These are phyloP conservation scores for Lasiosphaeriaceae sp. DNA, from an alignment of 495 filamentous ascomycete species.

Conservation along the genomic window DNA sequence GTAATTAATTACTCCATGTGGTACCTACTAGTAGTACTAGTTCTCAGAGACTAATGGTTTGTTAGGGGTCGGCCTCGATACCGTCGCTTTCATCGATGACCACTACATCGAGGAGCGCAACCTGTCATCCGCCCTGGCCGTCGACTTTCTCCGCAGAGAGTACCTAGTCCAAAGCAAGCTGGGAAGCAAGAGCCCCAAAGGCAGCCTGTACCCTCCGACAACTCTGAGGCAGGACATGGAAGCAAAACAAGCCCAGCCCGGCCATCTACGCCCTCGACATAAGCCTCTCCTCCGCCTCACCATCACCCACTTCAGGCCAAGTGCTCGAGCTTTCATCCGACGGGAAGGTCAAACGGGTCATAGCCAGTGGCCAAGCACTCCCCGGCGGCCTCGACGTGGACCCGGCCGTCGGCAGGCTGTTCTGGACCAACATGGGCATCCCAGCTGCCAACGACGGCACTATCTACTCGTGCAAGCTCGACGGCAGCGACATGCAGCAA, in stretches of 20 bases:
- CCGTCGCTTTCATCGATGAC: conserved; percentile 38
- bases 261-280: too few relatives aligned
- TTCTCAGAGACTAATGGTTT: background rate
- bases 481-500: conserved; percentile 37
- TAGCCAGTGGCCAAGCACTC: conserved; percentile 19
- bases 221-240: too few relatives aligned
- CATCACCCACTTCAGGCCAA: conserved; percentile 1
- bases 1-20: too few relatives aligned
- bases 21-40: too few relatives aligned
- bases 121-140: conserved; percentile 23
- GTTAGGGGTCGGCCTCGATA: conserved; percentile 45
- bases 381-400: conserved; percentile 49
- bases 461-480: conserved; percentile 26
- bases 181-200: conserved; percentile 21
- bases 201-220: conserved; percentile 20
- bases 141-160: conserved; percentile 34
- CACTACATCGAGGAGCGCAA: conserved; percentile 41
- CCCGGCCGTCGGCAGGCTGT: conserved; percentile 31
- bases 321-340: conserved; percentile 5
- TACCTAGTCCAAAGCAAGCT: conserved; percentile 41
- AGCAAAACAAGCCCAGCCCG: too few relatives aligned
- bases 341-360: conserved; percentile 17
- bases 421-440: conserved; percentile 48
- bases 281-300: conserved; percentile 2
- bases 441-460: conserved; percentile 36